Evolutionary conservation across 2,329 filamentous ascomycete genomes (phyloP).

Genomic region (Curvularia verruculosa): DNA sequence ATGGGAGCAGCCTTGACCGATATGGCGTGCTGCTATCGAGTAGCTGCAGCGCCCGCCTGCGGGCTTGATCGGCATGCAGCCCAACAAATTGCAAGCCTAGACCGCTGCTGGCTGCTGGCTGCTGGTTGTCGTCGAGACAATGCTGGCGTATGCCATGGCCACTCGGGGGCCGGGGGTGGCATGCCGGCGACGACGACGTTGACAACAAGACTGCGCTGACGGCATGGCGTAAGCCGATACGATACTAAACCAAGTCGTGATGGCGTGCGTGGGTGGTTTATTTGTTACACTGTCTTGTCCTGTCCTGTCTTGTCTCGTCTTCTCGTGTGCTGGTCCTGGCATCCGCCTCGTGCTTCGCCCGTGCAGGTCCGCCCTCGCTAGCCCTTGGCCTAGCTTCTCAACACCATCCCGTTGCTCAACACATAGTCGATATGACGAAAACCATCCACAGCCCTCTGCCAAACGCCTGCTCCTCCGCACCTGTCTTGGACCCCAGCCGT

Average conservation of each 20-base stretch:
- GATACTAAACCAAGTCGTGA: no score
- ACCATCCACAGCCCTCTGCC: slow-evolving; percentile 7
- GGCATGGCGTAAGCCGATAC: no score
- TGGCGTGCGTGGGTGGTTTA: no score
- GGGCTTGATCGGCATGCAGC: slow-evolving; percentile 23
- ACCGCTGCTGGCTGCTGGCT: slow-evolving; percentile 15
- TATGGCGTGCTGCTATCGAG: slow-evolving; percentile 2
- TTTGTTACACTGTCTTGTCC: no score
- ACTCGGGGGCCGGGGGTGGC: slow-evolving; percentile 1
- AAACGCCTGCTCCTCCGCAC: slow-evolving; percentile 22
- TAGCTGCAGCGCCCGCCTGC: slow-evolving; percentile 14
- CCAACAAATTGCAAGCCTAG: slow-evolving; percentile 25
- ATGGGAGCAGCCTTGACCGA: neutral
- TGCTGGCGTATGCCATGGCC: no score
- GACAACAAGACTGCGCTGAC: no score
- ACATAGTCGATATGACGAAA: slow-evolving; percentile 18
- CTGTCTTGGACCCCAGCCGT: slow-evolving; percentile 8
- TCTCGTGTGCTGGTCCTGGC: neutral
- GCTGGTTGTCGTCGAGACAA: neutral
- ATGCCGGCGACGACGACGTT: neutral
- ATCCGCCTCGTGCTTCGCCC: neutral
- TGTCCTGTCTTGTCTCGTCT: no score
- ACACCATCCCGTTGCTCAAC: slow-evolving; percentile 24
- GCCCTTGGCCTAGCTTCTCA: slow-evolving; percentile 32
- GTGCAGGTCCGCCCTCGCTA: slow-evolving; percentile 5